Conservation (phyloP, 257 asterid genomes). For the Solanum medicagineum region DNA sequence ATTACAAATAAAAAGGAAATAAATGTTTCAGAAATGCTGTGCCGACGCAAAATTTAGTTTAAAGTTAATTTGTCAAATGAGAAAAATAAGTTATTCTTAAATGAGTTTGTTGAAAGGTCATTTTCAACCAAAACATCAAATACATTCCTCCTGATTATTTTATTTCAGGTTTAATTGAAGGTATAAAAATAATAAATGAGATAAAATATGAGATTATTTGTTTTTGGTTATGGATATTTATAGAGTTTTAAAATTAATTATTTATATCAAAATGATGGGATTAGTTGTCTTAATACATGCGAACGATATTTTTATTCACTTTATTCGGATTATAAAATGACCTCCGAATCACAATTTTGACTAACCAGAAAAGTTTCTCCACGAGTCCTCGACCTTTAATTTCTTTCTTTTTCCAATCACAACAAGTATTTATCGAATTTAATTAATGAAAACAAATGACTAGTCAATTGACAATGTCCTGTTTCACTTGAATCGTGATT, state of each 20-base stretch:
- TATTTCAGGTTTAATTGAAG: too few species aligned
- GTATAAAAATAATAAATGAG: too few species aligned
- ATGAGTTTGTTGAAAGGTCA: too few species aligned
- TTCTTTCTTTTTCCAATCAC: neutral
- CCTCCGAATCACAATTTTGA: too few species aligned
- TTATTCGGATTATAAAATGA: rapidly evolving
- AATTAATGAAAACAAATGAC: neutral
- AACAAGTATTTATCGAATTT: neutral
- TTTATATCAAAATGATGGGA: neutral
- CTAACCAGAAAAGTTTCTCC: neutral
- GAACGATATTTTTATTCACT: neutral
- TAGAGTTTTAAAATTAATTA: neutral
- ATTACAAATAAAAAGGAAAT: too few species aligned
- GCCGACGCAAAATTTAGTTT: too few species aligned
- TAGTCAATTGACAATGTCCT: neutral
- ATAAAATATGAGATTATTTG: too few species aligned
- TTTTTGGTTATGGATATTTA: neutral
- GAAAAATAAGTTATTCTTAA: too few species aligned
- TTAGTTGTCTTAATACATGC: neutral
- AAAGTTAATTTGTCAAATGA: too few species aligned
- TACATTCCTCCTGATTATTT: too few species aligned
- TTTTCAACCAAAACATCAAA: too few species aligned
- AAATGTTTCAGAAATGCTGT: too few species aligned
- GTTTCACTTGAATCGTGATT: neutral
- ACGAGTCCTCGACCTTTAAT: neutral